Percentiles rank a stretch among this genome's conserved stretches.
Evolutionary conservation across 495 filamentous ascomycete species (phyloP).

Genomic region (Penicillium arizonense): DNA sequence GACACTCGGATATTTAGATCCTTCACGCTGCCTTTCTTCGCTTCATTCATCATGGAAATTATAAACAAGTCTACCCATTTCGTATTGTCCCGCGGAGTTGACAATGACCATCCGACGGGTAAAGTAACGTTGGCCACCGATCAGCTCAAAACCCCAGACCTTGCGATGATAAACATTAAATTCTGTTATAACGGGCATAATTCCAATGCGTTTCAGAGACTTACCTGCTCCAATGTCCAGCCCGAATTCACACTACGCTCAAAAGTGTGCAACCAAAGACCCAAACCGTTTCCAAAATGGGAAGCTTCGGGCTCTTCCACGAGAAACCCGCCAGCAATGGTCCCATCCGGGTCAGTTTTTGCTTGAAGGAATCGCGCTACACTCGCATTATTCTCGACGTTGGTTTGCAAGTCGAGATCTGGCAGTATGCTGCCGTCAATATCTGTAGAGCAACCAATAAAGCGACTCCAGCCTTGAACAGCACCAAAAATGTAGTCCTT

Average conservation of each 20-base stretch:
- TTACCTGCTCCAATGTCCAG: conserved; percentile 2
- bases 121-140: not conserved
- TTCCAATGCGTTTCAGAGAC: not conserved
- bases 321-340: not conserved
- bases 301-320: not conserved
- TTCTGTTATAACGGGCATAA: not conserved
- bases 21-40: too few species aligned
- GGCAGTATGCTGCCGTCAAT: not conserved
- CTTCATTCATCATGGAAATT: not conserved
- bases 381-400: not conserved
- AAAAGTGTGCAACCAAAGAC: conserved; percentile 3
- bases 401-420: not conserved
- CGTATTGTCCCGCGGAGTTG: not conserved
- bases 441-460: not conserved
- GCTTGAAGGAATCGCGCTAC: not conserved
- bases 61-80: conserved; percentile 1
- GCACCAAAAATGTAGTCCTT: conserved; percentile 1
- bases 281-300: not conserved
- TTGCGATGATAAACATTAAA: not conserved
- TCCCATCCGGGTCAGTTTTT: not conserved
- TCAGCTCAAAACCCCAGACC: conserved; percentile 6
- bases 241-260: not conserved
- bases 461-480: not conserved
- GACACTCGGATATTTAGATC: too few species aligned
- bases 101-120: not conserved